phyloP scores from a whole-genome alignment of 768 basidiomycete species.

The Lactifluus volemus region DNA sequence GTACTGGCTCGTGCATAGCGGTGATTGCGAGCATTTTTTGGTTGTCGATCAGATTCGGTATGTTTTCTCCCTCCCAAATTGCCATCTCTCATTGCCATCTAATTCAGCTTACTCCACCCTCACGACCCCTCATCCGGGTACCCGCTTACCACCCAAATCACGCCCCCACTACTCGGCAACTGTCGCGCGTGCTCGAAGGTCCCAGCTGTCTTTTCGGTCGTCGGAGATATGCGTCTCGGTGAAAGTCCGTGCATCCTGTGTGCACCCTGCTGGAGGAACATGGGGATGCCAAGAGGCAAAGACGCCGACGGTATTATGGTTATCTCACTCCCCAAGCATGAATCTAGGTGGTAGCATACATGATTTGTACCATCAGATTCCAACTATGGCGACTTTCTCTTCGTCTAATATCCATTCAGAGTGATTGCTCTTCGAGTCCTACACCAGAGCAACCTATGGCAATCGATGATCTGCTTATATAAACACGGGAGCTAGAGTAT shows the following conservation, averaged over 20 bases:
- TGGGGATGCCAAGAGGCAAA: slow-evolving; percentile 46
- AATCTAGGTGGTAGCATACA: slow-evolving; percentile 29
- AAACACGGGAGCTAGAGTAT: background rate
- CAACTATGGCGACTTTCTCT: background rate
- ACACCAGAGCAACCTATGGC: too few species aligned
- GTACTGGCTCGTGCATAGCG: slow-evolving; percentile 75
- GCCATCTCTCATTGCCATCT: background rate
- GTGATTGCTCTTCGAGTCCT: too few species aligned
- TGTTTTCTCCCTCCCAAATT: slow-evolving; percentile 4
- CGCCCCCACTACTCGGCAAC: slow-evolving; percentile 49
- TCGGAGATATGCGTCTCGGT: slow-evolving; percentile 64
- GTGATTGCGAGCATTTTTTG: slow-evolving; percentile 76
- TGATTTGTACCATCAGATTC: background rate
- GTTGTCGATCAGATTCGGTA: slow-evolving; percentile 69
- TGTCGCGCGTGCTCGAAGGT: slow-evolving; percentile 66
- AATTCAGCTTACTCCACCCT: slow-evolving; percentile 45
- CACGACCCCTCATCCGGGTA: slow-evolving; percentile 52
- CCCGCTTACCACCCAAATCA: slow-evolving; percentile 58
- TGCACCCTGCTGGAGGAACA: slow-evolving; percentile 59
- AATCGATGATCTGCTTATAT: background rate
- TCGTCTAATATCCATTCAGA: too few species aligned
- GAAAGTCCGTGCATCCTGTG: slow-evolving; percentile 75
- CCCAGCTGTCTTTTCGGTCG: slow-evolving; percentile 58
- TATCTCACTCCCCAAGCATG: slow-evolving; percentile 43
- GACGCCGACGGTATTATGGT: slow-evolving; percentile 36